These are phyloP conservation scores for Claviceps africana DNA, from an alignment of 2,329 filamentous ascomycete species.

Conservation along the genomic window DNA sequence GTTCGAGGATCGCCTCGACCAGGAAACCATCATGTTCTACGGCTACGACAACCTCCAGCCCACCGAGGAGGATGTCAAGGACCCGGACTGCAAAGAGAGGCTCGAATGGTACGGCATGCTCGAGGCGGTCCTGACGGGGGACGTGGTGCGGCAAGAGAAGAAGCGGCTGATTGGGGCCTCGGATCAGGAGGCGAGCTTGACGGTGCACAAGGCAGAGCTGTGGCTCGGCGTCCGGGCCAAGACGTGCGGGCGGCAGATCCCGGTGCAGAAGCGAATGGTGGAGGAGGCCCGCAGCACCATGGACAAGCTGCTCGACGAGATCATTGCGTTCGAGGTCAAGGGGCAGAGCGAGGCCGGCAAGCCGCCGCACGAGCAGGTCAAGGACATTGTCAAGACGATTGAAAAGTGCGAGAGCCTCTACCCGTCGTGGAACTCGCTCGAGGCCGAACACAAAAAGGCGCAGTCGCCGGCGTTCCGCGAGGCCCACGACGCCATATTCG, in stretches of 20 bases:
- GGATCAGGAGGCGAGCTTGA: slow-evolving; percentile 41
- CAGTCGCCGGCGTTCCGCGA: slow-evolving; percentile 65
- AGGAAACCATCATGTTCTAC: slow-evolving; percentile 86
- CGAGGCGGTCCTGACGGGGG: slow-evolving; percentile 84
- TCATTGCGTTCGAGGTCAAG: slow-evolving; percentile 87
- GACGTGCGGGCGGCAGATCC: slow-evolving; percentile 67
- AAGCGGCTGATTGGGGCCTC: slow-evolving; percentile 75
- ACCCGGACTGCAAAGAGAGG: slow-evolving; percentile 75
- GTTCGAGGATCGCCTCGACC: slow-evolving; percentile 77
- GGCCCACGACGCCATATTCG: slow-evolving; percentile 76
- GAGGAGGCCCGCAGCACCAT: slow-evolving; percentile 68
- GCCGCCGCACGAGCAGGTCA: slow-evolving; percentile 73
- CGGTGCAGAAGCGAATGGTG: slow-evolving; percentile 74
- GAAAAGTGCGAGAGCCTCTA: slow-evolving; percentile 79
- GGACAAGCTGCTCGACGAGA: slow-evolving; percentile 66
- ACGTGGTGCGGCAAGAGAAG: slow-evolving; percentile 96
- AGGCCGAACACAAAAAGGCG: slow-evolving; percentile 60
- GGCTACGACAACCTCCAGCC: slow-evolving; percentile 81
- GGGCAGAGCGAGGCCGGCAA: slow-evolving; percentile 87
- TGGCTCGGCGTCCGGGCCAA: slow-evolving; percentile 83
- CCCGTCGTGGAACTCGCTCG: slow-evolving; percentile 63
- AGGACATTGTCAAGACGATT: slow-evolving; percentile 79
- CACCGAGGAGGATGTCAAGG: slow-evolving; percentile 76
- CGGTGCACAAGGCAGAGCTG: slow-evolving; percentile 62
- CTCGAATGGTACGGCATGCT: slow-evolving; percentile 98